Evolutionary conservation across 108 stramenopile genomes (phyloP), one percentile per base, ranked within the genome.

Genomic region (Aurantiochytrium sp.): DNA sequence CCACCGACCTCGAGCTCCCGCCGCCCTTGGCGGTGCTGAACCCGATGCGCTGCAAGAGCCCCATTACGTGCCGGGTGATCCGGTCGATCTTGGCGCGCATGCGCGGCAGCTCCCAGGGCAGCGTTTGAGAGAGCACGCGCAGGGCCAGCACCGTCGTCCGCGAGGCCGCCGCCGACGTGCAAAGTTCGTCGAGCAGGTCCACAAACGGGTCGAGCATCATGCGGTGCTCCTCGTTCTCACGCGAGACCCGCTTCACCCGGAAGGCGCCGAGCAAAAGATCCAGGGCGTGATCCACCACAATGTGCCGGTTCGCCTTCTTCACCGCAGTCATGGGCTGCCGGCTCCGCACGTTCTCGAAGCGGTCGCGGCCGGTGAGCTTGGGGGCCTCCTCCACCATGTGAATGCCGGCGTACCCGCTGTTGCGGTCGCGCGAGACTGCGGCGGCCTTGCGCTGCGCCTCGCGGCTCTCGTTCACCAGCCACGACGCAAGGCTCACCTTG

Each of bases 271-370:
- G 39, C 24, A 81, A 24, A 5, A 81, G 8, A 3, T 81, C 73
- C 73, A 81, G 24, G 17, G 42, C 73, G 24, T 81, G 73, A n/a
- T 48, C 45, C 39, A 81, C 73, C 0, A 81, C 39, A 41, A 81
- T 48, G 30, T 81, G 73, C n/a, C 73, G 73, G 32, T 81, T 81
- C 12, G 73, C 73, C 73, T 2, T 81, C 73, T 81, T 81, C 19
- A n/a, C 24, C 45, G 73, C 39, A 15, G 39, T 48, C 73, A 81
- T 17, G 8, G 59, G 34, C 42, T 81, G 21, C 24, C 73, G 36
- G 42, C 45, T 81, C 6, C 73, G 73, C 12, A 48, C 45, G 12
- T 27, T 30, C n/a, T 81, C 73, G 2, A 81, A 81, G 3, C 73
- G 73, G 45, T 81, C 73, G 39, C 45, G 39, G 12, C 73, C 73